Evolutionary conservation across 306 rosid genomes (phyloP).

Genomic region (Comarum palustre): DNA sequence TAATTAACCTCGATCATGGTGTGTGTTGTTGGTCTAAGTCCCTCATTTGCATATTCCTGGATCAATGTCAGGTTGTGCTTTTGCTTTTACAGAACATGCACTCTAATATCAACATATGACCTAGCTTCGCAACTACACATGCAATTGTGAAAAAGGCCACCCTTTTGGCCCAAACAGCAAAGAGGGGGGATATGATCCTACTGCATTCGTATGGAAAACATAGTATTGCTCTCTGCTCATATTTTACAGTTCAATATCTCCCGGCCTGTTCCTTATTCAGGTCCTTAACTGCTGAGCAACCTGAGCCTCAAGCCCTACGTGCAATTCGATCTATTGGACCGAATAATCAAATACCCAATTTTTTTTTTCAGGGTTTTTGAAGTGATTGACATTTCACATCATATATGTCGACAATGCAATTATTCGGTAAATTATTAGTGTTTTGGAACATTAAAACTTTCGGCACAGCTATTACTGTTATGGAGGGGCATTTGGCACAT

Average conservation of each 20-base stretch:
- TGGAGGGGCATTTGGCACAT: too few species aligned
- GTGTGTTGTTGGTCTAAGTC: too few species aligned
- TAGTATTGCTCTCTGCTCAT: background rate
- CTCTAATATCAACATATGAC: background rate
- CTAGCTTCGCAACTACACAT: background rate
- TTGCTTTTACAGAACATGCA: background rate
- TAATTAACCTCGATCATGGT: background rate
- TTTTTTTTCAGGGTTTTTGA: background rate
- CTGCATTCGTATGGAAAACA: background rate
- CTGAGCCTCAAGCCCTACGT: background rate
- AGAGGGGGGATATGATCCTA: background rate
- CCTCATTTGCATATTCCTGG: background rate
- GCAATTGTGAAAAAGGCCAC: background rate
- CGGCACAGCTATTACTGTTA: too few species aligned
- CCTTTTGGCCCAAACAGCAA: background rate
- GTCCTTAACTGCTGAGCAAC: background rate
- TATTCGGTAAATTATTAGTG: too few species aligned
- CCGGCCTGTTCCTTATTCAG: background rate
- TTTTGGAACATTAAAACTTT: too few species aligned
- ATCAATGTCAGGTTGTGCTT: background rate
- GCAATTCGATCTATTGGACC: background rate
- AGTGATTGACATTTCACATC: background rate
- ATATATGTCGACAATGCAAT: background rate
- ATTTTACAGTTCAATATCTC: background rate
- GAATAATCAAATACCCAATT: background rate